A percentile compares a stretch with the other conserved stretches of the same genome.
Evolutionary conservation across 2,329 filamentous ascomycete species (phyloP).

Genomic region (Rugonectria rugulosa): DNA sequence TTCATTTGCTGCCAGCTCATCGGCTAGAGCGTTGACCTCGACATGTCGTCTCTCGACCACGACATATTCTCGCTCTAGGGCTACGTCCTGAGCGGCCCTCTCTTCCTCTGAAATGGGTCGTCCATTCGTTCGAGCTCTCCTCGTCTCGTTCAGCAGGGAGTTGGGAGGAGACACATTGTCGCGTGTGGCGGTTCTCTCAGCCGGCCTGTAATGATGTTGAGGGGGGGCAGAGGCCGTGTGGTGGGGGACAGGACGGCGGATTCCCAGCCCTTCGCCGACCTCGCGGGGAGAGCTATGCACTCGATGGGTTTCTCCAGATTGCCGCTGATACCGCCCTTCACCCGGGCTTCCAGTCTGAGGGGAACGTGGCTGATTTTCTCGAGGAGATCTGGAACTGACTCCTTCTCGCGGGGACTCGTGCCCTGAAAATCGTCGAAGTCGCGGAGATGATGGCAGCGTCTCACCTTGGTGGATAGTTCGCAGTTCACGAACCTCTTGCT

Average conservation of each 20-base stretch:
- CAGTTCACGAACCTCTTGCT: constrained; percentile 49
- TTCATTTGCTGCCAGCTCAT: constrained; percentile 88
- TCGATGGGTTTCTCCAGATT: constrained; percentile 41
- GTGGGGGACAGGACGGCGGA: constrained; percentile 55
- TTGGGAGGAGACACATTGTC: constrained; percentile 37
- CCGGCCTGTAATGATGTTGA: constrained; percentile 47
- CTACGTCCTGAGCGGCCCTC: constrained; percentile 82
- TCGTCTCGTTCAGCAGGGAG: constrained; percentile 45
- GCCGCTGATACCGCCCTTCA: constrained; percentile 45
- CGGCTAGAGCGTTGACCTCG: constrained; percentile 95
- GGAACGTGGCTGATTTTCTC: constrained; percentile 50
- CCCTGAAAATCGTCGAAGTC: constrained; percentile 48
- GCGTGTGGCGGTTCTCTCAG: constrained; percentile 32
- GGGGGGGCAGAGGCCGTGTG: constrained; percentile 59
- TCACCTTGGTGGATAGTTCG: constrained; percentile 44
- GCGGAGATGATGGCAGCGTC: constrained; percentile 37
- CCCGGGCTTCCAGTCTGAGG: constrained; percentile 54
- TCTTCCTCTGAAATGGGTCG: constrained; percentile 63
- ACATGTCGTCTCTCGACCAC: constrained; percentile 94
- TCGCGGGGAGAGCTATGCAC: constrained; percentile 55
- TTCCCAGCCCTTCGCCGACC: constrained; percentile 58
- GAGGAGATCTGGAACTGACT: constrained; percentile 49
- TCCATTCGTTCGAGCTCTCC: constrained; percentile 39
- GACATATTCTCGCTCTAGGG: constrained; percentile 93
- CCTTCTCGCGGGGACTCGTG: constrained; percentile 45